Percentiles rank a stretch among this genome's conserved stretches.
Evolutionary conservation across 139 green algal genomes (phyloP).

Genomic region (Zygnema cylindricum): DNA sequence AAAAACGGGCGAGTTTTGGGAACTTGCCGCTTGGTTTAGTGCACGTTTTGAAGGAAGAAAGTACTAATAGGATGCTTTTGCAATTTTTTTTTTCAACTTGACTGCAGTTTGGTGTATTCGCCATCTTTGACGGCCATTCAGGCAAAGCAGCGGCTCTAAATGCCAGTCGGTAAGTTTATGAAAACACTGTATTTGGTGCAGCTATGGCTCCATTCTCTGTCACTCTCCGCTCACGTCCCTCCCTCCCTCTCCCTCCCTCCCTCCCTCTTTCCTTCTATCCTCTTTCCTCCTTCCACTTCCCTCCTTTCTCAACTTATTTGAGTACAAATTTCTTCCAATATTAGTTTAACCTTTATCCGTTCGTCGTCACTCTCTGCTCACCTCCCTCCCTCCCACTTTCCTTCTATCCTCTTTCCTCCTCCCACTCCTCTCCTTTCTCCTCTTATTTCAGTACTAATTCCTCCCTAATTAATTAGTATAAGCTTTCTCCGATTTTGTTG

Average conservation of each 20-base stretch:
- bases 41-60: too few species aligned
- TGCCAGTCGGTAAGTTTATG: conserved; percentile 39
- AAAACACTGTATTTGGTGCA: neutral
- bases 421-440: neutral
- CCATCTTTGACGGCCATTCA: conserved; percentile 53
- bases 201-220: neutral
- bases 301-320: neutral
- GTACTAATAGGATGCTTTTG: too few species aligned
- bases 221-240: neutral
- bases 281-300: neutral
- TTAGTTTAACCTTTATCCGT: too few species aligned
- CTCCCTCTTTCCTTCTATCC: too few species aligned
- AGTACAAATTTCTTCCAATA: neutral
- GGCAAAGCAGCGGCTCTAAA: conserved; percentile 36
- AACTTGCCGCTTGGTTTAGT: too few species aligned
- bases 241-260: neutral
- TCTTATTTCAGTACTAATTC: neutral
- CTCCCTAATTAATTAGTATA: neutral
- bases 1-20: too few species aligned
- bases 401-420: neutral
- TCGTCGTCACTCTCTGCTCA: neutral
- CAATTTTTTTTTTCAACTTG: too few species aligned
- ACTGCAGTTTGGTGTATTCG: conserved; percentile 57
- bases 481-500: too few species aligned
- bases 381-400: neutral